Percentiles rank a stretch among this genome's conserved stretches.
phyloP scores from a whole-genome alignment of 495 filamentous ascomycete genomes.

The Penicillium odoratum region DNA sequence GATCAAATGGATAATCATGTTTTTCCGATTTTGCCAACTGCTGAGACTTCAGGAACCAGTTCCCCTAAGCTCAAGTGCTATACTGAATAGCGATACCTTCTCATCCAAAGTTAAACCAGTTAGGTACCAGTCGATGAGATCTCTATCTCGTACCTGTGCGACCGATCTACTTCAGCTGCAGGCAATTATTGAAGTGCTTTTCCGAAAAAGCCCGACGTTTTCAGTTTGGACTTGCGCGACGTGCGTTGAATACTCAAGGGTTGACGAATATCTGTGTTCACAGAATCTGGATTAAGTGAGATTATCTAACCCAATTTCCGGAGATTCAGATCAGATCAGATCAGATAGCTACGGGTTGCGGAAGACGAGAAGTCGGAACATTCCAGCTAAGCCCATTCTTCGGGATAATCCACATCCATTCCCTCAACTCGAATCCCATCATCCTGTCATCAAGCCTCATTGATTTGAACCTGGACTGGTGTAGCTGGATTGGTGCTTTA shows the following conservation, averaged over 20 bases:
- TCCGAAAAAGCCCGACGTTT: neutral
- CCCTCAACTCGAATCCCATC: neutral
- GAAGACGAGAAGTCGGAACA: neutral
- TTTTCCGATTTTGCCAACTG: constrained; percentile 3
- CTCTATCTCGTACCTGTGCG: neutral
- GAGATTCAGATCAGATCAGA: too few relatives aligned
- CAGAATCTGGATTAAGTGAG: neutral
- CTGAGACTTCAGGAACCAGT: neutral
- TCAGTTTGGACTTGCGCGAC: constrained; percentile 4
- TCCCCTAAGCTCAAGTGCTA: neutral
- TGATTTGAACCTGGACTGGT: constrained; percentile 10
- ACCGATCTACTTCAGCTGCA: neutral
- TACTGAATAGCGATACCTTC: neutral
- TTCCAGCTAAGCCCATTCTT: constrained; percentile 8
- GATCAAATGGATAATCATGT: constrained; percentile 10
- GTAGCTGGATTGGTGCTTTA: constrained; percentile 13
- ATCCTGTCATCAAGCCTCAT: neutral
- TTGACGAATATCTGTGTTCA: neutral
- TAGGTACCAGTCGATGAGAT: too few relatives aligned
- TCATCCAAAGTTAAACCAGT: too few relatives aligned
- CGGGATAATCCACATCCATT: constrained; percentile 6
- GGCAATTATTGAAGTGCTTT: neutral
- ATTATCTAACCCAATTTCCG: neutral
- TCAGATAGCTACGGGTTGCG: neutral
- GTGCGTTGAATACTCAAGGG: neutral